Evolutionary conservation across 1,284 basidiomycete species (phyloP).

Genomic region (Rhodotorula glutinis): DNA sequence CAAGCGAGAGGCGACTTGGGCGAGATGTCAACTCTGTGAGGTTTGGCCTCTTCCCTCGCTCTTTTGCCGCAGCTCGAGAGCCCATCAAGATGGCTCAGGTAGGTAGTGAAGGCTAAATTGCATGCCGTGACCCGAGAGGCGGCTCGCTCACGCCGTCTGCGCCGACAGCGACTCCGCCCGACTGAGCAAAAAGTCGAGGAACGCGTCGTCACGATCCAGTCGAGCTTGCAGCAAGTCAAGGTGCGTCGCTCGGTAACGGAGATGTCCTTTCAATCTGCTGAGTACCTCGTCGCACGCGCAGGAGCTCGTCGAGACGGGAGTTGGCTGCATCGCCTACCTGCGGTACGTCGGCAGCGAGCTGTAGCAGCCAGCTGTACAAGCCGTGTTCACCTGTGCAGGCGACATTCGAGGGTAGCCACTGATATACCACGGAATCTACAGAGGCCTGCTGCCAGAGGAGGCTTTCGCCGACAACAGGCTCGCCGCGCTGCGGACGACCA

Average conservation of each 20-base stretch:
- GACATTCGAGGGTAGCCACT: too few relatives aligned
- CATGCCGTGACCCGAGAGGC: not conserved
- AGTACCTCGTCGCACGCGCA: conserved; percentile 54
- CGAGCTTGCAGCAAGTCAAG: conserved; percentile 53
- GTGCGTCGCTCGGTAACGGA: not conserved
- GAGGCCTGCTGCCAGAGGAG: conserved; percentile 69
- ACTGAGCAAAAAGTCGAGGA: conserved; percentile 6
- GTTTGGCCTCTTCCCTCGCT: not conserved
- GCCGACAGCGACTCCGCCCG: conserved; percentile 5
- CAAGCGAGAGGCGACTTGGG: too few relatives aligned
- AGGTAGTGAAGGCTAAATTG: accelerated
- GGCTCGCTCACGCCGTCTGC: not conserved
- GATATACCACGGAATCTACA: too few relatives aligned
- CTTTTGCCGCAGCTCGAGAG: too few relatives aligned
- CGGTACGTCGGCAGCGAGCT: conserved; percentile 52
- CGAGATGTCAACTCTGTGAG: conserved; percentile 1
- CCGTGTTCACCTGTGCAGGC: too few relatives aligned
- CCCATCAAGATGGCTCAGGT: conserved; percentile 21
- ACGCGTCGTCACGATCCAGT: conserved; percentile 38
- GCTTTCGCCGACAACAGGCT: conserved; percentile 68
- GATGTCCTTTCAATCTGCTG: not conserved
- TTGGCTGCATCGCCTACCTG: conserved; percentile 72
- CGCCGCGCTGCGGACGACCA: conserved; percentile 27
- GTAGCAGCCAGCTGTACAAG: not conserved
- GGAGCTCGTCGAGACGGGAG: conserved; percentile 61